These are phyloP conservation scores for Blastocystis sp. DNA, from an alignment of 352 stramenopile genomes.

Conservation along the genomic window DNA sequence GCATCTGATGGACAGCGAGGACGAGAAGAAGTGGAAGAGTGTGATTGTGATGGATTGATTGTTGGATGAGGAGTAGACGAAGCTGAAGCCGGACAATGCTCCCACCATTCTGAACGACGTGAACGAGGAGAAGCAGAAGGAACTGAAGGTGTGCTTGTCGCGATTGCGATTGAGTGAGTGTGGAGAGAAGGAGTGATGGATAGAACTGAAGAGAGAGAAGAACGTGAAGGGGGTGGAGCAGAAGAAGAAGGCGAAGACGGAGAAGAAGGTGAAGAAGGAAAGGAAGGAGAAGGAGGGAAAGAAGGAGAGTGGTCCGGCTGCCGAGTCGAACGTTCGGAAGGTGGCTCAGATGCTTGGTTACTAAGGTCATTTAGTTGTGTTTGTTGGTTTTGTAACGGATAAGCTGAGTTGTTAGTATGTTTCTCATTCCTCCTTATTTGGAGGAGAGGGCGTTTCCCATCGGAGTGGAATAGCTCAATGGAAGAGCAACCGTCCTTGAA, in stretches of 20 bases:
- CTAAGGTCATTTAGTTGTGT: no score
- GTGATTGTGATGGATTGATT: neutral
- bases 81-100: slow-evolving; percentile 52
- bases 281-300: neutral
- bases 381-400: no score
- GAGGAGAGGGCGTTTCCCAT: no score
- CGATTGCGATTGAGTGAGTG: neutral
- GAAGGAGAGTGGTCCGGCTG: neutral
- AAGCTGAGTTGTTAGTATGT: no score
- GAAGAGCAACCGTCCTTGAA: no score
- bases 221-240: neutral
- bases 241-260: slow-evolving; percentile 34
- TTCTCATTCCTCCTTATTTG: no score
- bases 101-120: slow-evolving; percentile 50
- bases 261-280: slow-evolving; percentile 8
- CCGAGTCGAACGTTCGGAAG: neutral
- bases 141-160: slow-evolving; percentile 39
- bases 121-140: slow-evolving; percentile 42
- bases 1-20: slow-evolving; percentile 15
- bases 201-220: neutral
- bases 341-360: neutral
- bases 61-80: slow-evolving; percentile 3
- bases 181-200: neutral
- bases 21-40: slow-evolving; percentile 35
- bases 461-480: no score